Percentiles rank a stretch among this genome's conserved stretches.
These are phyloP conservation scores for Backusella morwellensis DNA, from an alignment of 192 early-diverging fungal species.

Conservation along the genomic window DNA sequence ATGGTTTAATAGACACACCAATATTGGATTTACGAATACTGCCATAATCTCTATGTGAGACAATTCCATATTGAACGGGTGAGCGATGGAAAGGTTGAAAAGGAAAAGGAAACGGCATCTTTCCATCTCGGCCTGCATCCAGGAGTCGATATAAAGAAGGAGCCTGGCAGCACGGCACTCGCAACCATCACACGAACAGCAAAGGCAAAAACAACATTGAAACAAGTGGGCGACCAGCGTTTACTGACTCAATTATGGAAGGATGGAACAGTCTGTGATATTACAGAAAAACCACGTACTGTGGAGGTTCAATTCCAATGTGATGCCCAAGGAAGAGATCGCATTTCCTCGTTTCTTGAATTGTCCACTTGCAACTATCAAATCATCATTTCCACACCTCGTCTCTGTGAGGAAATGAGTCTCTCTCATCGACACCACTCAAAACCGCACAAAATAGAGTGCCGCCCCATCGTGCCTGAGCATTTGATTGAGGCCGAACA, in stretches of 20 bases:
- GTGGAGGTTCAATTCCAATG: conserved; percentile 88
- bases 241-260: conserved; percentile 73
- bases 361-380: conserved; percentile 70
- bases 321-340: conserved; percentile 51
- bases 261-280: conserved; percentile 72
- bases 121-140: conserved; percentile 17
- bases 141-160: background rate
- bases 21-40: conserved; percentile 89
- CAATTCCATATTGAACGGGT: conserved; percentile 30
- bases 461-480: conserved; percentile 62
- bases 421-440: conserved; percentile 44
- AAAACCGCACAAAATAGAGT: conserved; percentile 56
- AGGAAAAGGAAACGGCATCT: conserved; percentile 6
- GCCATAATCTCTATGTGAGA: conserved; percentile 50
- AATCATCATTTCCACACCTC: conserved; percentile 72
- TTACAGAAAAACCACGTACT: conserved; percentile 63
- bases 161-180: background rate
- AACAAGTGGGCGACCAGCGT: conserved; percentile 44
- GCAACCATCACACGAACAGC: background rate
- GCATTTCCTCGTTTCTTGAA: conserved; percentile 67
- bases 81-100: conserved; percentile 10
- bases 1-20: conserved; percentile 28
- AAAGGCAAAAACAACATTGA: conserved; percentile 35
- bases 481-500: conserved; percentile 9
- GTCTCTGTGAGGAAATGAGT: conserved; percentile 63